These are phyloP conservation scores for Taphrina pruni DNA, from an alignment of 1,139 yeast genomes.

Conservation along the genomic window DNA sequence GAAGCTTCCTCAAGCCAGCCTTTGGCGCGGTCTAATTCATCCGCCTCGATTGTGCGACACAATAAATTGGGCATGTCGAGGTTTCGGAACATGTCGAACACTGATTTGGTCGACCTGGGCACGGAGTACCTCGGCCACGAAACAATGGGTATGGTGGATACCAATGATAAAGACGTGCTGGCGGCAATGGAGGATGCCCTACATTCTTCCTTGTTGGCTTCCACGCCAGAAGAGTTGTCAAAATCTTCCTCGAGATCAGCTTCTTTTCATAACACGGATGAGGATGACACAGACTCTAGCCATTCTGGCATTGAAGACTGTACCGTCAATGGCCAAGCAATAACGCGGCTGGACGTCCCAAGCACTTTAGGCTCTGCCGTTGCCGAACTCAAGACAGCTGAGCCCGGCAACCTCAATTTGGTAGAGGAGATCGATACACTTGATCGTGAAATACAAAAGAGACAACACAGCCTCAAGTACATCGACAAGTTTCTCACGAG, in stretches of 20 bases:
- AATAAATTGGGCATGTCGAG: neutral
- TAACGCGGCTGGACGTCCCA: neutral
- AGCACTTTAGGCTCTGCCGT: constrained; percentile 1
- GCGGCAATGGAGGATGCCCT: constrained; percentile 29
- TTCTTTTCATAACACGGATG: constrained; percentile 1
- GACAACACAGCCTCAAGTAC: constrained; percentile 65
- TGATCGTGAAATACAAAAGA: constrained; percentile 61
- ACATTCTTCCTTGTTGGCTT: constrained; percentile 14
- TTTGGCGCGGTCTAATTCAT: neutral
- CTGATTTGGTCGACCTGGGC: constrained; percentile 13
- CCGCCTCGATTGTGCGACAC: neutral
- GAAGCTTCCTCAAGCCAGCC: neutral
- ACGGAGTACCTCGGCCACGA: constrained; percentile 16
- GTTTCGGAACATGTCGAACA: neutral
- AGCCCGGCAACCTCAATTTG: constrained; percentile 71
- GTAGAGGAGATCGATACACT: constrained; percentile 69
- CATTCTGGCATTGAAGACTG: neutral
- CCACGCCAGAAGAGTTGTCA: neutral
- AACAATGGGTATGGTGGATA: constrained; percentile 18
- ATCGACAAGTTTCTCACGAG: constrained; percentile 69
- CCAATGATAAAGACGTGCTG: constrained; percentile 10
- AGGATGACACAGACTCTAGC: neutral
- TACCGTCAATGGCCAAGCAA: neutral
- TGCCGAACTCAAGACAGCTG: constrained; percentile 56
- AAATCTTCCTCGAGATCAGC: neutral